These are phyloP conservation scores for Piper betle DNA, from an alignment of 164 flowering plant species.

Conservation along the genomic window DNA sequence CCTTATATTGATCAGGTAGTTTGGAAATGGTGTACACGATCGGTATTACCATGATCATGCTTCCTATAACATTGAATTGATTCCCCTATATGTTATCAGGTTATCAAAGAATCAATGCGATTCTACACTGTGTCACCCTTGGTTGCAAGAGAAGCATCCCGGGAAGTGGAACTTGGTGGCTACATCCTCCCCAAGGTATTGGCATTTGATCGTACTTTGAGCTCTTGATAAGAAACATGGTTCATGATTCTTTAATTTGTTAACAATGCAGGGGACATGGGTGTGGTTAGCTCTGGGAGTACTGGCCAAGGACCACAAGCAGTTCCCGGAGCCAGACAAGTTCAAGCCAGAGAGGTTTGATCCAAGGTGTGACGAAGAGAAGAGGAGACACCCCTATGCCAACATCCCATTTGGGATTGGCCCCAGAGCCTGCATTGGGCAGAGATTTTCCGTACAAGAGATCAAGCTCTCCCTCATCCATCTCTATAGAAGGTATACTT, in stretches of 20 bases:
- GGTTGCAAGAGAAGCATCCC: constrained; percentile 82
- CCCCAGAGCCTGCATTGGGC: constrained; percentile 80
- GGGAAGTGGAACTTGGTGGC: constrained; percentile 72
- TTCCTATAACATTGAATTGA: too few species aligned
- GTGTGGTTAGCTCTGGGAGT: constrained; percentile 92
- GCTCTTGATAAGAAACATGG: too few species aligned
- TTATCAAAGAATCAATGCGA: constrained; percentile 87
- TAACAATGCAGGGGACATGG: constrained; percentile 72
- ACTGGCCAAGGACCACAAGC: constrained; percentile 73
- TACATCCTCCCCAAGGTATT: constrained; percentile 86
- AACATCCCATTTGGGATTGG: constrained; percentile 91
- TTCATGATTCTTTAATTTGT: too few species aligned
- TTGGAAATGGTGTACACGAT: background rate
- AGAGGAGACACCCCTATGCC: constrained; percentile 83
- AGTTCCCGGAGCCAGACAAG: constrained; percentile 84
- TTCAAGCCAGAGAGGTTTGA: constrained; percentile 87
- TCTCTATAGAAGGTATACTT: constrained; percentile 54
- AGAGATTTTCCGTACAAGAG: constrained; percentile 73
- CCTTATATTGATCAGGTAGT: constrained; percentile 81
- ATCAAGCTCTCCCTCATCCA: constrained; percentile 70
- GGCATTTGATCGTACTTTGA: background rate
- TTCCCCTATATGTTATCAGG: constrained; percentile 29
- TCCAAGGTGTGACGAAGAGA: constrained; percentile 65
- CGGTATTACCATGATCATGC: background rate
- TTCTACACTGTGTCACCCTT: constrained; percentile 80